Evolutionary conservation across 352 stramenopile genomes (phyloP), one percentile per base, ranked within the genome.

Genomic region (Phytophthora crassamura): DNA sequence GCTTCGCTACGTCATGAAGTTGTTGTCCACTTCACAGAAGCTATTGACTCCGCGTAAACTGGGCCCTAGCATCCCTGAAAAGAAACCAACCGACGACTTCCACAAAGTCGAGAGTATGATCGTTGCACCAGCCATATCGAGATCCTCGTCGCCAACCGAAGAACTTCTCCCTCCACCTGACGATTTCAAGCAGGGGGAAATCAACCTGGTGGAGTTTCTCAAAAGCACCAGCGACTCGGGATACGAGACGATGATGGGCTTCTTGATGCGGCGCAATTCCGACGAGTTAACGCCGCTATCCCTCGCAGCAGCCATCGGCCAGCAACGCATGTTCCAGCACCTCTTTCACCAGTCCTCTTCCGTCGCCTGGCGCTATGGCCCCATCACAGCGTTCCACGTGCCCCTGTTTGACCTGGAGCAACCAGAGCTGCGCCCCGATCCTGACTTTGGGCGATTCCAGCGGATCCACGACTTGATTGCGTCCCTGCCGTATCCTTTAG

Each of bases 391-490:
- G 2, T 58, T 78, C 7, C 75, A 84, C 39, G 71, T 89, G 18
- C 80, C 80, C 1, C 66, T 91, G 2, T 66, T 77, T 1, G 78
- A 84, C 22, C 59, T 91, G 2, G 82, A 91, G 55, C 76, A 87
- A 53, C 74, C 77, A n/a, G 58, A 77, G 15, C 12, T 46, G 14
- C 57, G 67, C 8, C 42, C 59, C 9, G 45, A 68, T 32, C 54
- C 62, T 18, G 58, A 75, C 6, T 58, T 59, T 33, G 57, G 64
- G 18, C 50, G 20, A 9, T 68, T 78, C 36, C 71, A 76, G 18
- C 42, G 50, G 8, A 53, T 74, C 30, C 58, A 74, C 33, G 46
- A 65, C 16, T 50, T 52, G 7, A 38, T 68, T 14, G 39, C 34
- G 34, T 58, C 57, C 4, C 36, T 75, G 8, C 60, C 55, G 16